These are phyloP conservation scores for Suillus hirtellus DNA, from an alignment of 768 basidiomycete genomes.

Conservation along the genomic window DNA sequence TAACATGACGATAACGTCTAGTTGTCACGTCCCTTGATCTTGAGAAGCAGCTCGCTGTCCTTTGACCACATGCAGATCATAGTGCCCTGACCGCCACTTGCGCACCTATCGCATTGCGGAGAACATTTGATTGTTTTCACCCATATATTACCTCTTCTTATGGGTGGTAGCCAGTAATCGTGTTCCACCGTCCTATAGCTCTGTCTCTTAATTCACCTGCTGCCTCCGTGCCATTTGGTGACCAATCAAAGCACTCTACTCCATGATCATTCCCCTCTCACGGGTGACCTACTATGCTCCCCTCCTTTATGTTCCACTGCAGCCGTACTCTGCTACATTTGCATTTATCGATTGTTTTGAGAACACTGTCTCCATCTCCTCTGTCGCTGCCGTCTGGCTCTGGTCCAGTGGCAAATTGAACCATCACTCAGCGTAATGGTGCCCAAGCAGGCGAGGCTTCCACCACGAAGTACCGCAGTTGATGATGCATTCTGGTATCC, in stretches of 20 bases:
- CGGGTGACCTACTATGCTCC: neutral
- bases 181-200: conserved; percentile 18
- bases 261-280: neutral
- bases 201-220: conserved; percentile 14
- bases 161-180: neutral
- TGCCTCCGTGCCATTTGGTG: conserved; percentile 9
- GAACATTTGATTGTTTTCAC: neutral
- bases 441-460: too few species aligned
- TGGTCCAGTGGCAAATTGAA: too few species aligned
- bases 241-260: conserved; percentile 14
- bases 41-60: neutral
- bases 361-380: neutral
- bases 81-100: neutral
- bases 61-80: neutral
- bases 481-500: too few species aligned
- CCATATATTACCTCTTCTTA: neutral
- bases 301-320: neutral
- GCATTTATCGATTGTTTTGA: neutral
- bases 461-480: too few species aligned
- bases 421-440: too few species aligned
- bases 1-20: neutral
- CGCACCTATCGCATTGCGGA: neutral
- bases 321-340: neutral
- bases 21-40: neutral
- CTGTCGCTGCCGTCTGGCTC: neutral